These are phyloP conservation scores for Pholiota conissans DNA, from an alignment of 768 basidiomycete genomes.

Conservation along the genomic window DNA sequence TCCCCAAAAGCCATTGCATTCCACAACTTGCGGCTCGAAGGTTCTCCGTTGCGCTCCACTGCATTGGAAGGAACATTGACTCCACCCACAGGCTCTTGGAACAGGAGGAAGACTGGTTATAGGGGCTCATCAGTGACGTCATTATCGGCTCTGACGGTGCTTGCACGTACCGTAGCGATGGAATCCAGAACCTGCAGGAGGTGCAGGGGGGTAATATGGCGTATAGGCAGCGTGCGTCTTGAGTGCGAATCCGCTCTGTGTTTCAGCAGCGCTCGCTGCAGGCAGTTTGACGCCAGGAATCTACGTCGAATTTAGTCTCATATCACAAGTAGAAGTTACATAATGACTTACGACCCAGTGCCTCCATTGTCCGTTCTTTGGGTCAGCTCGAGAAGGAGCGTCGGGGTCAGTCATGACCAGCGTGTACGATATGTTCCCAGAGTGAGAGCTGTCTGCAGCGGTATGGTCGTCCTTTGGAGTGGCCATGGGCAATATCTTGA, in stretches of 20 bases:
- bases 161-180: conserved; percentile 55
- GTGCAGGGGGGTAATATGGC: conserved; percentile 57
- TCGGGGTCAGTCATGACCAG: conserved; percentile 62
- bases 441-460: background rate
- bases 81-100: conserved; percentile 50
- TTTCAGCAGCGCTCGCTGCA: conserved; percentile 20
- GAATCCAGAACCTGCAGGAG: conserved; percentile 49
- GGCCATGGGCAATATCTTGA: conserved; percentile 45
- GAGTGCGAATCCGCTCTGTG: conserved; percentile 33
- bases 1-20: conserved; percentile 53
- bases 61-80: conserved; percentile 44
- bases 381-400: conserved; percentile 50
- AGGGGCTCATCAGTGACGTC: background rate
- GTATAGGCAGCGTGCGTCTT: conserved; percentile 49
- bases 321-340: too few species aligned
- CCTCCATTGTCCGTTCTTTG: conserved; percentile 51
- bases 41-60: conserved; percentile 42
- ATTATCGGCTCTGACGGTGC: background rate
- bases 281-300: conserved; percentile 37
- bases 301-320: conserved; percentile 25
- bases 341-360: conserved; percentile 51
- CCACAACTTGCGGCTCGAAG: conserved; percentile 53
- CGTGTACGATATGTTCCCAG: conserved; percentile 42
- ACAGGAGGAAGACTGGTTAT: conserved; percentile 52
- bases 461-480: conserved; percentile 15